Conservation (phyloP, 257 asterid genomes). For the Solanum tacnaense region DNA sequence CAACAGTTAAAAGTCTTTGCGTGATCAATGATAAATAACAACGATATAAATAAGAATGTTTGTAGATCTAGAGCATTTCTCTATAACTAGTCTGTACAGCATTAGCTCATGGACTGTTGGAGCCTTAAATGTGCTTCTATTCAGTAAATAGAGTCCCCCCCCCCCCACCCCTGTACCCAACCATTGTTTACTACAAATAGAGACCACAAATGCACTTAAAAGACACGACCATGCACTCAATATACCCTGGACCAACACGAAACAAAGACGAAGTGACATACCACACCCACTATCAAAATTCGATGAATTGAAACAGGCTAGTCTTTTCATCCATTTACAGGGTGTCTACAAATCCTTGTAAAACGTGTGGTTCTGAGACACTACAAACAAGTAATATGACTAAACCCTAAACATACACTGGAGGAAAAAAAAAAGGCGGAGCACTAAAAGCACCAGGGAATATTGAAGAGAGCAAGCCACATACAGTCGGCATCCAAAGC, state of each 20-base stretch:
- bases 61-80: background rate
- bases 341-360: conserved; percentile 3
- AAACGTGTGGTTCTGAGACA: conserved; percentile 13
- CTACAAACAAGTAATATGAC: background rate
- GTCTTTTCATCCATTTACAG: conserved; percentile 1
- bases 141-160: background rate
- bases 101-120: background rate
- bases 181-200: background rate
- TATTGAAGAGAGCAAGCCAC: conserved; percentile 13
- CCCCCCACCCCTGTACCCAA: background rate
- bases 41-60: background rate
- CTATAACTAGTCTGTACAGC: background rate
- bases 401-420: background rate
- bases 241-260: background rate
- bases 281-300: background rate
- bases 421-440: background rate
- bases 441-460: background rate
- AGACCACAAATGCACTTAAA: background rate
- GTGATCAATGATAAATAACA: background rate
- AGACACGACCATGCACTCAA: background rate
- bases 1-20: background rate
- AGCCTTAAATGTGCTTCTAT: background rate
- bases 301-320: background rate
- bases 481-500: conserved; percentile 32
- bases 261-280: background rate